Evolutionary conservation across 2,329 filamentous ascomycete genomes (phyloP).

Genomic region (Aspergillus candidus): DNA sequence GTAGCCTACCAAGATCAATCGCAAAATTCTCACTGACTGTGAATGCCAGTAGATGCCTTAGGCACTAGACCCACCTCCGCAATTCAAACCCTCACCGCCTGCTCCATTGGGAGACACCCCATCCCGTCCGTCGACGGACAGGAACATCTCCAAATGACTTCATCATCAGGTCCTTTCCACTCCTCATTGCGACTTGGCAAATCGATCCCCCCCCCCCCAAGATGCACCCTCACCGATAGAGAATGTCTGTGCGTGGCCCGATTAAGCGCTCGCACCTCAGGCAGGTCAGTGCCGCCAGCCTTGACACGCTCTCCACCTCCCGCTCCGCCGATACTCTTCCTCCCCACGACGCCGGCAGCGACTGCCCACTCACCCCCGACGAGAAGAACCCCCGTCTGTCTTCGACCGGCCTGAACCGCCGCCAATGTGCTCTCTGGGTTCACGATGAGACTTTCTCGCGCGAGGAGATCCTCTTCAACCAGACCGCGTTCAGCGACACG

Average conservation of each 20-base stretch:
- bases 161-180: too few species aligned
- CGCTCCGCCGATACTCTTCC: constrained; percentile 25
- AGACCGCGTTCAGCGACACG: constrained; percentile 60
- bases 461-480: constrained; percentile 75
- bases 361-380: constrained; percentile 19
- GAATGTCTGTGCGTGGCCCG: constrained; percentile 36
- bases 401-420: constrained; percentile 24
- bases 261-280: constrained; percentile 36
- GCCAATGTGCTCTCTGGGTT: constrained; percentile 48
- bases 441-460: constrained; percentile 69
- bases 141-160: too few species aligned
- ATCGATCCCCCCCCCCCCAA: constrained; percentile 2
- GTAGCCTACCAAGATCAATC: too few species aligned
- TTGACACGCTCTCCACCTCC: constrained; percentile 30
- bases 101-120: too few species aligned
- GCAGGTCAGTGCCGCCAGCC: constrained; percentile 37
- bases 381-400: constrained; percentile 21
- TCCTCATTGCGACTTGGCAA: background rate
- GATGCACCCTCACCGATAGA: constrained; percentile 19
- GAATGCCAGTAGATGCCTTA: too few species aligned
- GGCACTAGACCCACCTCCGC: too few species aligned
- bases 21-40: too few species aligned
- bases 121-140: too few species aligned
- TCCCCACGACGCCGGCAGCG: constrained; percentile 19
- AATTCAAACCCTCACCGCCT: too few species aligned